Evolutionary conservation across 108 stramenopile species (phyloP), one percentile per base, ranked within the genome.

Genomic region (Cylindrotheca closterium): DNA sequence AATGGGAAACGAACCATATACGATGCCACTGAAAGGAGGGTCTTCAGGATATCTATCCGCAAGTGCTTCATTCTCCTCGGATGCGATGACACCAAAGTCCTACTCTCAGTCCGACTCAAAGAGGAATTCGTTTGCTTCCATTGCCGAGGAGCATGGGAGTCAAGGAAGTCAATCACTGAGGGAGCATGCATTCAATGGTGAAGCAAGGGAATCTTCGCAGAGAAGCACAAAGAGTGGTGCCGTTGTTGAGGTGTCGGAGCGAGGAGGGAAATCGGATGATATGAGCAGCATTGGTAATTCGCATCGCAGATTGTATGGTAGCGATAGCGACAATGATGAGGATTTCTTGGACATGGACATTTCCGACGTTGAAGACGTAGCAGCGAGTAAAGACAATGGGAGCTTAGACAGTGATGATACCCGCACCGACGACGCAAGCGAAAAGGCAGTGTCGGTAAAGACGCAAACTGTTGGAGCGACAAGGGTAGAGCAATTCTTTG

Each of bases 401-500:
- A n/a, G n/a, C n/a, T n/a, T 47, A 23, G 22, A 46, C 45, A 60
- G 47, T 18, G 23, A 33, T 30, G 30, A n/a, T n/a, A n/a, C n/a
- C n/a, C n/a, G n/a, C n/a, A n/a, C 26, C 21, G 58, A 52, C 7
- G 68, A 60, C 1, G 24, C 45, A 47, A 67, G 55, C 23, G 66
- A 49, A 45, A 29, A n/a, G n/a, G n/a, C n/a, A n/a, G n/a, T n/a
- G n/a, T n/a, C n/a, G n/a, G n/a, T n/a, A n/a, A n/a, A n/a, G n/a
- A n/a, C n/a, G n/a, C n/a, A 15, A 17, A 46, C 45, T 15, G 45
- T 46, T 46, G 15, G 45, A 46, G 45, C 15, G 17, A 12, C 65
- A 0, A 74, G 65, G 32, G 17, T 74, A 1, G 58, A 67, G 47
- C 73, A 74, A 42, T 74, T 67, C 54, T 67, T 74, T 48, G 73